Conservation (phyloP, 441 rosid species). For the Sinapis alba region DNA sequence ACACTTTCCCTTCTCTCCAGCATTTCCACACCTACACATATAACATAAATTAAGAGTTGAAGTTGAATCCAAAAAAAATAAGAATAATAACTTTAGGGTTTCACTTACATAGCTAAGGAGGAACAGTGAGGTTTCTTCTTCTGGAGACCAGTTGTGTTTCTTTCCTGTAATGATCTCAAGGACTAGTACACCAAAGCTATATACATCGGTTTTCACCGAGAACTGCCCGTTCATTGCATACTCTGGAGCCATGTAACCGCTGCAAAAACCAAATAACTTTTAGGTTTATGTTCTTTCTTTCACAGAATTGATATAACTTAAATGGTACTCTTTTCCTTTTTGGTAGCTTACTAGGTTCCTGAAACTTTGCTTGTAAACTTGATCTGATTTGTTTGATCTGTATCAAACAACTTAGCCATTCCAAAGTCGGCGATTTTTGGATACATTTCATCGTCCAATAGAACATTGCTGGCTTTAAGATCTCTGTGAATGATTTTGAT, state of each 20-base stretch:
- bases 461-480: slow-evolving; percentile 52
- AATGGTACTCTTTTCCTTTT: neutral
- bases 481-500: slow-evolving; percentile 52
- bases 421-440: slow-evolving; percentile 61
- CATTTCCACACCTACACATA: slow-evolving; percentile 30
- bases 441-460: slow-evolving; percentile 52
- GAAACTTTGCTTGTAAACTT: slow-evolving; percentile 18
- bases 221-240: slow-evolving; percentile 24
- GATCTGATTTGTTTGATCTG: slow-evolving; percentile 18
- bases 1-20: slow-evolving; percentile 28
- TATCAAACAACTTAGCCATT: slow-evolving; percentile 50
- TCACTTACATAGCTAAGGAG: slow-evolving; percentile 32
- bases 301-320: neutral
- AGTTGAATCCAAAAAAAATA: neutral
- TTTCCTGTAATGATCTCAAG: slow-evolving; percentile 25
- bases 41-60: neutral
- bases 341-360: slow-evolving; percentile 31
- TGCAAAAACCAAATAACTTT: slow-evolving; percentile 1
- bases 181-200: slow-evolving; percentile 13
- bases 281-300: neutral
- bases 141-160: slow-evolving; percentile 31
- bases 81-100: neutral
- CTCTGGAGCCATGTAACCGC: slow-evolving; percentile 36
- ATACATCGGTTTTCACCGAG: slow-evolving; percentile 24
- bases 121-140: slow-evolving; percentile 10